Evolutionary conservation across 129 eudicot genomes (phyloP).

Genomic region (Gnaphalium uliginosum): DNA sequence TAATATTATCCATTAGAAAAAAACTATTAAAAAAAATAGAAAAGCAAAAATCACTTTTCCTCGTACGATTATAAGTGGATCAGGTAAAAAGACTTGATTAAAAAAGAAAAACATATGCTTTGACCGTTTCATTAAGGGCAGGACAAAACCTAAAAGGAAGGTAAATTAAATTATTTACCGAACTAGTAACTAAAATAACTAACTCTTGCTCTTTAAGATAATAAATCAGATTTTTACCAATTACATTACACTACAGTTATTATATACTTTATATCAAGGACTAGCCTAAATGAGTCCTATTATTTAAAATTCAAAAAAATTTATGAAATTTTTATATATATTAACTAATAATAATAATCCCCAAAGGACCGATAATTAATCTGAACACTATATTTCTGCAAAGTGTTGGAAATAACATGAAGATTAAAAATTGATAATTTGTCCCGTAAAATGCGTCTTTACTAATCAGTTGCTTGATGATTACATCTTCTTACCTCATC

Average conservation of each 20-base stretch:
- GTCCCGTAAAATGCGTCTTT: not conserved
- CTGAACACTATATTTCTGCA: not conserved
- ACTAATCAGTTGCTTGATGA: not conserved
- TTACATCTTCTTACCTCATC: not conserved
- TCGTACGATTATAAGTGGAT: slow-evolving; percentile 11
- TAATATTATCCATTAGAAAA: not conserved
- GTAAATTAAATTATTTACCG: not conserved
- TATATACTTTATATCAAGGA: not conserved
- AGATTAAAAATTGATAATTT: too few relatives aligned
- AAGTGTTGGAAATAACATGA: not conserved
- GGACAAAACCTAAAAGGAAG: not conserved
- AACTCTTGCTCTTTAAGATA: not conserved
- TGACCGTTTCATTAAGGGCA: not conserved
- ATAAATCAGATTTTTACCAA: not conserved
- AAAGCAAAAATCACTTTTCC: not conserved
- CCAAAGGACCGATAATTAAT: not conserved
- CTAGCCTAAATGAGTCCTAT: too few relatives aligned
- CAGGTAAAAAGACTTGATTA: not conserved
- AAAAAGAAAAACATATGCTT: not conserved
- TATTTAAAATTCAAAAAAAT: too few relatives aligned
- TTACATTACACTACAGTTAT: not conserved
- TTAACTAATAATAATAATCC: not conserved
- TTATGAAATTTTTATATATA: too few relatives aligned
- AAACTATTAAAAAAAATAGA: too few relatives aligned
- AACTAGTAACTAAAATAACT: not conserved